These are phyloP conservation scores for Circinella minor DNA, from an alignment of 371 early-diverging fungal genomes.

Conservation along the genomic window DNA sequence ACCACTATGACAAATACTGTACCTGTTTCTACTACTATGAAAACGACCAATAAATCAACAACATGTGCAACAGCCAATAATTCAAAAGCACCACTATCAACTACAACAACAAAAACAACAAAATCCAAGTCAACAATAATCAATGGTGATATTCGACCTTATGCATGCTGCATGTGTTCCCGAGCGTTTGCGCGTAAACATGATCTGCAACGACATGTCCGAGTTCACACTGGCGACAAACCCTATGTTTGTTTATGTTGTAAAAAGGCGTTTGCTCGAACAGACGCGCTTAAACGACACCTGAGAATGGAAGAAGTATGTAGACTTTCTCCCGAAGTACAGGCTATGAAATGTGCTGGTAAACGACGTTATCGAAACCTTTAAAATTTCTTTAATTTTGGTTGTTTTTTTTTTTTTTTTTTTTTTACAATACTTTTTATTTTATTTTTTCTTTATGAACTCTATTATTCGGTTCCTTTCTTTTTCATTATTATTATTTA, in stretches of 20 bases:
- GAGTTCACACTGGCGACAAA: constrained; percentile 68
- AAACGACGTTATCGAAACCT: constrained; percentile 38
- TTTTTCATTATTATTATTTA: not conserved
- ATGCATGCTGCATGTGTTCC: constrained; percentile 32
- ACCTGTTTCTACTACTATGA: not conserved
- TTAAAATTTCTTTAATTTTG: no score
- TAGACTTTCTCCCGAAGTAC: constrained; percentile 46
- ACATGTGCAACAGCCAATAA: no score
- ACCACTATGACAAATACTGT: not conserved
- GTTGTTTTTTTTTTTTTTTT: not conserved
- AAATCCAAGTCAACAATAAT: not conserved
- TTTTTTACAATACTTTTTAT: not conserved
- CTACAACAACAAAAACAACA: not conserved
- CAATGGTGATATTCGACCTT: constrained; percentile 22
- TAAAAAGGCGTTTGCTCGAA: constrained; percentile 65
- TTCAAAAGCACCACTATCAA: not conserved
- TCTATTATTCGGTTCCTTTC: not conserved
- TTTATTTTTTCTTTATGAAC: not conserved
- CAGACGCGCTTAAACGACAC: constrained; percentile 69
- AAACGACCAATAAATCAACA: not conserved
- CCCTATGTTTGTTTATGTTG: constrained; percentile 66
- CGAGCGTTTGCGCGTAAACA: constrained; percentile 52
- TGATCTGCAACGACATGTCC: constrained; percentile 50
- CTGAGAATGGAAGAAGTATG: constrained; percentile 60
- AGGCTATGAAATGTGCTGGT: constrained; percentile 45